These are phyloP conservation scores for Ophiostoma populinum DNA, from an alignment of 2,329 filamentous ascomycete species.

Conservation along the genomic window DNA sequence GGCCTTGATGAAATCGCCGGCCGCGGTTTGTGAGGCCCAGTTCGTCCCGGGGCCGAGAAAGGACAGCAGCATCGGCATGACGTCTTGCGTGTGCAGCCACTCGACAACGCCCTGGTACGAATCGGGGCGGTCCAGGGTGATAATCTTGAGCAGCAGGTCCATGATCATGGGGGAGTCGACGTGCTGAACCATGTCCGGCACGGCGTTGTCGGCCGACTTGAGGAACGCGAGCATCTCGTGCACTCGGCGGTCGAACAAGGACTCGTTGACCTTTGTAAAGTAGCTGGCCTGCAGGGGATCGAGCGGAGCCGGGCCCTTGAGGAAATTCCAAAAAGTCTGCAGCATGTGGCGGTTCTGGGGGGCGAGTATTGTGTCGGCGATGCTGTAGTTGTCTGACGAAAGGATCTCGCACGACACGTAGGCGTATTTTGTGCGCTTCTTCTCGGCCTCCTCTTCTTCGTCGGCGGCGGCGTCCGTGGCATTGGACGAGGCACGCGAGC, in stretches of 20 bases:
- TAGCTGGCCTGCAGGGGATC: slow-evolving; percentile 92
- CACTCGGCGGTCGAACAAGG: slow-evolving; percentile 94
- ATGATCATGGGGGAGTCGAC: slow-evolving; percentile 97
- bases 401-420: slow-evolving; percentile 87
- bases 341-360: slow-evolving; percentile 49
- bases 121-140: slow-evolving; percentile 90
- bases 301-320: slow-evolving; percentile 67
- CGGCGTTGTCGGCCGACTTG: slow-evolving; percentile 64
- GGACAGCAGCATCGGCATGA: slow-evolving; percentile 73
- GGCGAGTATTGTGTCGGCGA: slow-evolving; percentile 81
- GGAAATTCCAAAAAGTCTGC: slow-evolving; percentile 77
- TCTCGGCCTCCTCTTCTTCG: slow-evolving; percentile 64
- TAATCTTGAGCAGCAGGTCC: slow-evolving; percentile 92
- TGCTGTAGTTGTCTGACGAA: slow-evolving; percentile 92
- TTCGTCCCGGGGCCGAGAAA: slow-evolving; percentile 74
- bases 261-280: slow-evolving; percentile 97
- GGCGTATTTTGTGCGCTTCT: slow-evolving; percentile 82
- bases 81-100: slow-evolving; percentile 82
- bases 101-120: slow-evolving; percentile 63
- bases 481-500: slow-evolving; percentile 35
- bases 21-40: slow-evolving; percentile 85
- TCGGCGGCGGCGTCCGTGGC: slow-evolving; percentile 25
- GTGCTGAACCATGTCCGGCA: slow-evolving; percentile 75
- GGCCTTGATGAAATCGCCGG: slow-evolving; percentile 93
- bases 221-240: slow-evolving; percentile 90